Evolutionary conservation across 2,329 filamentous ascomycete genomes (phyloP), one percentile per base, ranked within the genome.

Genomic region (Trichoderma lentiforme): DNA sequence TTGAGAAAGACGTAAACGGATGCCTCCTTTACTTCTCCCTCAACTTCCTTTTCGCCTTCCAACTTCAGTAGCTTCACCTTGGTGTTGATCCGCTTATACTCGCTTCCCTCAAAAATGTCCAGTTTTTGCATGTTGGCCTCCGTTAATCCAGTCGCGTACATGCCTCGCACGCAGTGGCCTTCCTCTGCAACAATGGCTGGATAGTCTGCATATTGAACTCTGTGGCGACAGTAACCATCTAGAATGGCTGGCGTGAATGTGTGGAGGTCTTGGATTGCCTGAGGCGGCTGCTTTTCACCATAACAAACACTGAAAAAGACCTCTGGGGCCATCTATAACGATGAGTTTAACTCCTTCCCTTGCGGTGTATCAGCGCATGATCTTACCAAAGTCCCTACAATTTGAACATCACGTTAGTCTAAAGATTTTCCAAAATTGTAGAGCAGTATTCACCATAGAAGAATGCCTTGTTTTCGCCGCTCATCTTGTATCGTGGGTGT

Each of bases 231-330:
- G 83, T 92, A 91, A 58, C 87, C 85, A 73, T 90, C 87, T 0
- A 98, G 87, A n/a, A 97, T 83, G 15, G 95, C 95, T 0, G 94
- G 93, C 0, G 86, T 86, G 79, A 94, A 89, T 0, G 81, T 88
- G 74, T 89, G 89, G 43, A 95, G 83, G 61, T 88, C 80, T 70
- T 82, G 78, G 47, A 87, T 80, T 80, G 85, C 77, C 80, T 87
- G 43, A 78, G 88, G 78, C 74, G 86, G 84, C 6, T 79, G 76
- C 18, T 83, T 80, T 9, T 83, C 82, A 75, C 90, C 89, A 82
- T 95, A 93, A 81, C 93, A 93, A 57, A 97, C 94, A 39, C 92
- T 92, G 83, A 92, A 92, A 76, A 98, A 93, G 77, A 98, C 91
- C 78, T 92, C 89, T 0, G 92, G 90, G n/a, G 91, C 92, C 94